Evolutionary conservation across 495 filamentous ascomycete genomes (phyloP).

Genomic region (Penicillium atrosanguineum): DNA sequence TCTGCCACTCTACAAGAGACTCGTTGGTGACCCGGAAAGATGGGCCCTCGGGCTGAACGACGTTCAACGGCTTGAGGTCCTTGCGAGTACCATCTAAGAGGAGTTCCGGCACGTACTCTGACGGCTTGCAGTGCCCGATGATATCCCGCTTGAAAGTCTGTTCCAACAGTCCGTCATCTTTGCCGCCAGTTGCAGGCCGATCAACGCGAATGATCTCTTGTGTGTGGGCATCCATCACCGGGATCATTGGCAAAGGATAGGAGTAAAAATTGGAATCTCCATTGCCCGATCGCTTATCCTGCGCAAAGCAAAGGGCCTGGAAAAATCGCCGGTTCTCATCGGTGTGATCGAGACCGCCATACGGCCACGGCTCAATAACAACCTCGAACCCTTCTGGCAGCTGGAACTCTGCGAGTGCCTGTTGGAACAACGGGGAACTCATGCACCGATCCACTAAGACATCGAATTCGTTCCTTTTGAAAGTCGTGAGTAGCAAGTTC

Average conservation of each 20-base stretch:
- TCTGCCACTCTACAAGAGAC: constrained; percentile 61
- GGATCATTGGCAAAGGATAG: constrained; percentile 73
- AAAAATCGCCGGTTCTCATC: constrained; percentile 56
- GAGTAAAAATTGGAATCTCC: constrained; percentile 71
- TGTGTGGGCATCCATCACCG: constrained; percentile 68
- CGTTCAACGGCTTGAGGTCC: constrained; percentile 75
- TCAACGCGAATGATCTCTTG: constrained; percentile 61
- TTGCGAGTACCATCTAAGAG: constrained; percentile 56
- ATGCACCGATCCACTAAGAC: constrained; percentile 60
- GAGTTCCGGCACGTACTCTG: constrained; percentile 69
- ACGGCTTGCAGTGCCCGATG: constrained; percentile 43
- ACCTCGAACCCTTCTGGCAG: constrained; percentile 63
- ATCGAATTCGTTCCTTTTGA: constrained; percentile 57
- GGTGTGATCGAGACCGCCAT: constrained; percentile 57
- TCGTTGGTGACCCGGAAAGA: constrained; percentile 61
- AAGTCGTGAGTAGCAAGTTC: constrained; percentile 10
- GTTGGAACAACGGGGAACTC: constrained; percentile 58
- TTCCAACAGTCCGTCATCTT: constrained; percentile 37
- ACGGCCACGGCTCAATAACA: constrained; percentile 70
- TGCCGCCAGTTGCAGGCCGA: constrained; percentile 47
- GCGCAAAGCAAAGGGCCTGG: constrained; percentile 52
- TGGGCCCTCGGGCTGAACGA: constrained; percentile 76
- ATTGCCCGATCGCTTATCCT: constrained; percentile 38
- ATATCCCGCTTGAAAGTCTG: constrained; percentile 50
- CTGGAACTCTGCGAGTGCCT: constrained; percentile 57